Evolutionary conservation across 2,329 filamentous ascomycete genomes (phyloP).

Genomic region (Phoma herbarum): DNA sequence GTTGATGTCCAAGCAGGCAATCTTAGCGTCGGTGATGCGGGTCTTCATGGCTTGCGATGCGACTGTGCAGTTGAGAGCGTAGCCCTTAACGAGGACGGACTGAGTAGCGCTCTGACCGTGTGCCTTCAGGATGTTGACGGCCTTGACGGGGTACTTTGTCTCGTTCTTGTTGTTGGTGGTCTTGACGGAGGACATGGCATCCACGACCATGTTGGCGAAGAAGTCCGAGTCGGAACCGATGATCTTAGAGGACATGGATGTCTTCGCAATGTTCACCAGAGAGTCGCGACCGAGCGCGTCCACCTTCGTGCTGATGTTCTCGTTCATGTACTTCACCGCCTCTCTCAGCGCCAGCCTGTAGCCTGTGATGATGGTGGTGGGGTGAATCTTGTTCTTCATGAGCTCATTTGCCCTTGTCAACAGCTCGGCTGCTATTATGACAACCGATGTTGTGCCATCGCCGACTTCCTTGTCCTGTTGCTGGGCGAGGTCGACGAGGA

Average conservation of each 20-base stretch:
- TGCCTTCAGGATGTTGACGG: conserved; percentile 97
- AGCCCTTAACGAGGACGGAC: conserved; percentile 91
- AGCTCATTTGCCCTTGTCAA: conserved; percentile 94
- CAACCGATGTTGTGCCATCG: conserved; percentile 97
- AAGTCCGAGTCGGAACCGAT: conserved; percentile 96
- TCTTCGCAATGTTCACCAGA: conserved; percentile 94
- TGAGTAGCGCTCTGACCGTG: conserved; percentile 93
- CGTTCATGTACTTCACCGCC: conserved; percentile 98
- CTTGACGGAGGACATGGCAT: conserved; percentile 95
- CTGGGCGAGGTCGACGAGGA: conserved; percentile 94
- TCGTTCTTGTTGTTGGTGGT: conserved; percentile 89
- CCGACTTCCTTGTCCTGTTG: conserved; percentile 99
- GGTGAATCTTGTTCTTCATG: conserved; percentile 99
- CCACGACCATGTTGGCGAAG: conserved; percentile 96
- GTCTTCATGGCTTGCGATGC: conserved; percentile 98
- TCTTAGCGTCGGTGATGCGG: conserved; percentile 90
- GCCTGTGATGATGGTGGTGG: conserved; percentile 98
- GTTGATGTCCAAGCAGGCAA: conserved; percentile 97
- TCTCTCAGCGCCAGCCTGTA: conserved; percentile 95
- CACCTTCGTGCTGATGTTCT: conserved; percentile 96
- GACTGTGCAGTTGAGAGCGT: conserved; percentile 97
- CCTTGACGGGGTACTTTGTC: conserved; percentile 97
- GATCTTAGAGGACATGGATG: conserved; percentile 99
- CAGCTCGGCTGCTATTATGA: conserved; percentile 95
- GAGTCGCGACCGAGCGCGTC: conserved; percentile 90